A percentile compares a stretch with the other conserved stretches of the same genome.
Evolutionary conservation across 1,139 yeast species (phyloP).

Genomic region (Sugiyamaella xylanicola): DNA sequence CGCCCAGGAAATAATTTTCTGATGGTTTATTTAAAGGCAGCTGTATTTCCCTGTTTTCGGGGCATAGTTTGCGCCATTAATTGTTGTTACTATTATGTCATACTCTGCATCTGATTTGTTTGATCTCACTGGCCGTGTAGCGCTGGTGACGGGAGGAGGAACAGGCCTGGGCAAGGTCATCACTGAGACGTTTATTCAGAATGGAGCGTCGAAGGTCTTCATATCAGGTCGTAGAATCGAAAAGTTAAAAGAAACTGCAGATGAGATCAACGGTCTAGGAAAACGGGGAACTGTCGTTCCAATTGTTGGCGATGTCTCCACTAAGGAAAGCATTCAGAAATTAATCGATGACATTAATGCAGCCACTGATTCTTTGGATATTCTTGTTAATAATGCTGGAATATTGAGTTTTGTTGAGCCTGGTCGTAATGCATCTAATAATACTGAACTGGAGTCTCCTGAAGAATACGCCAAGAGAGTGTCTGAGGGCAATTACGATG

Average conservation of each 20-base stretch:
- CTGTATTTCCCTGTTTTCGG: no score
- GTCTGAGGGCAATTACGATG: constrained; percentile 25
- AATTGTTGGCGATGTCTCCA: constrained; percentile 24
- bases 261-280: constrained; percentile 22
- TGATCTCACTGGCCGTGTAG: constrained; percentile 25
- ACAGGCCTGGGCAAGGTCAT: constrained; percentile 25
- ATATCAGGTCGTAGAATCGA: constrained; percentile 26
- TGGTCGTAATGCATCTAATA: not conserved
- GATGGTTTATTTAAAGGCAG: no score
- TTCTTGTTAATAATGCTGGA: constrained; percentile 29
- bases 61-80: no score
- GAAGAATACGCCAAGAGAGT: constrained; percentile 20
- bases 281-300: constrained; percentile 24
- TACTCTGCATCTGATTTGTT: constrained; percentile 20
- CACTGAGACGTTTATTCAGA: constrained; percentile 22
- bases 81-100: constrained; percentile 12
- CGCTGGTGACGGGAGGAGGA: constrained; percentile 28
- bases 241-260: constrained; percentile 25
- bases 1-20: no score
- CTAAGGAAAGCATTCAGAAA: constrained; percentile 24
- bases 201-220: constrained; percentile 25
- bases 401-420: constrained; percentile 15
- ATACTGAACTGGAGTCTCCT: constrained; percentile 15
- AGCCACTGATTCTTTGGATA: constrained; percentile 22
- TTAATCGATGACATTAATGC: constrained; percentile 18